phyloP scores from a whole-genome alignment of 2,329 filamentous ascomycete genomes.

The Aspergillus pseudonomiae region DNA sequence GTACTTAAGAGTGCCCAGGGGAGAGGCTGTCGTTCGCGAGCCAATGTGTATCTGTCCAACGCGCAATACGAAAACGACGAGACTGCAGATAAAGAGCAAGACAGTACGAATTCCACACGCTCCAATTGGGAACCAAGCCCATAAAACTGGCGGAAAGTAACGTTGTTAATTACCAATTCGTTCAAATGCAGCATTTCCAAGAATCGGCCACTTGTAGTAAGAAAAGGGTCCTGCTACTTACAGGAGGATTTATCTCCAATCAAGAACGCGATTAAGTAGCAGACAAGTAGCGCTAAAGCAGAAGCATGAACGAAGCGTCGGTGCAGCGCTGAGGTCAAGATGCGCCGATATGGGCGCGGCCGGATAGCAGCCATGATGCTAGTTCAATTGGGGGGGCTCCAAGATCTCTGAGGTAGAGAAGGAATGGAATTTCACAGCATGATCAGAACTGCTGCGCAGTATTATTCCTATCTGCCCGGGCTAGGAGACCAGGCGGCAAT shows the following conservation, averaged over 20 bases:
- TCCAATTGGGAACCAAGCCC: conserved; percentile 84
- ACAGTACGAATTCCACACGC: conserved; percentile 72
- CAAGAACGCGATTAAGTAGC: conserved; percentile 72
- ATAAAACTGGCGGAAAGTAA: conserved; percentile 62
- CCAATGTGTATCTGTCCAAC: conserved; percentile 82
- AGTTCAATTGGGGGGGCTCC: conserved; percentile 26
- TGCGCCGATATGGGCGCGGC: conserved; percentile 73
- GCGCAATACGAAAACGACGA: conserved; percentile 80
- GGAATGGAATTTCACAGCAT: conserved; percentile 26
- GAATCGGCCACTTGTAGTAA: background rate
- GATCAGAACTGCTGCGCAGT: conserved; percentile 14
- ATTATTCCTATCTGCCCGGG: background rate
- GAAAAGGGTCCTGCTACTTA: conserved; percentile 50
- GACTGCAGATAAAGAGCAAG: conserved; percentile 73
- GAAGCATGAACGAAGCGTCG: conserved; percentile 81
- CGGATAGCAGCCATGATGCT: conserved; percentile 41
- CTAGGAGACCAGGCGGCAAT: background rate
- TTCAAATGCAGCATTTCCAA: background rate
- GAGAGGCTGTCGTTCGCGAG: conserved; percentile 69
- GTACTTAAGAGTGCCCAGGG: conserved; percentile 64
- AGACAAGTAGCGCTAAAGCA: conserved; percentile 67
- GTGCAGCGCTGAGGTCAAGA: conserved; percentile 85
- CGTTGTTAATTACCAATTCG: conserved; percentile 12
- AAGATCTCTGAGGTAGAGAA: conserved; percentile 26
- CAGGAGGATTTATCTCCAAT: conserved; percentile 71